Conservation (phyloP, 1,284 basidiomycete species). For the Naganishia cerealis region DNA sequence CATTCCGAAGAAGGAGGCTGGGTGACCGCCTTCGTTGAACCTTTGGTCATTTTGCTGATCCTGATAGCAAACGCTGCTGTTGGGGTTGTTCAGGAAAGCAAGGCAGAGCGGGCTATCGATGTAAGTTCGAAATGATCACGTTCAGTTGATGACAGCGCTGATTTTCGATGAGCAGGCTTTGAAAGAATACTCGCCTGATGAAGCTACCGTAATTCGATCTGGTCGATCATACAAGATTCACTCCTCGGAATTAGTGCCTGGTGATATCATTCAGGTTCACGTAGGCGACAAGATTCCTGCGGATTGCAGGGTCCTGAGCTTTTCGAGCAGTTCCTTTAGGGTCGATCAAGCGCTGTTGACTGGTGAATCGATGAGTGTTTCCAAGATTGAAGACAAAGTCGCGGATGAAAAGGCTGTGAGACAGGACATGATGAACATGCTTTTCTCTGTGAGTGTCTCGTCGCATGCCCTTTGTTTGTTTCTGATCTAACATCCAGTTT, state of each 20-base stretch:
- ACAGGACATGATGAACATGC: slow-evolving; percentile 92
- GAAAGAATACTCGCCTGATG: slow-evolving; percentile 91
- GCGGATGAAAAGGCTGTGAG: slow-evolving; percentile 76
- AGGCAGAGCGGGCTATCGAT: slow-evolving; percentile 91
- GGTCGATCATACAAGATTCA: slow-evolving; percentile 72
- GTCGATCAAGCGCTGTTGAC: slow-evolving; percentile 93
- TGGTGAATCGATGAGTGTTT: slow-evolving; percentile 83
- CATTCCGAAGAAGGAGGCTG: slow-evolving; percentile 61
- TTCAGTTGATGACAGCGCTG: neutral
- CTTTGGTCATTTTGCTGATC: slow-evolving; percentile 86
- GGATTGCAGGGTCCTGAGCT: slow-evolving; percentile 82
- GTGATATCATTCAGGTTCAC: slow-evolving; percentile 82
- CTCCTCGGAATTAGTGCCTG: slow-evolving; percentile 84
- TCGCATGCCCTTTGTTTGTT: neutral
- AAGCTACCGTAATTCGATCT: slow-evolving; percentile 81
- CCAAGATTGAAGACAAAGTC: slow-evolving; percentile 70
- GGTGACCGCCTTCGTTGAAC: slow-evolving; percentile 81
- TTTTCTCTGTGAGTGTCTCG: slow-evolving; percentile 72
- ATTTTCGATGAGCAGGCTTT: slow-evolving; percentile 65
- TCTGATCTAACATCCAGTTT: slow-evolving; percentile 1
- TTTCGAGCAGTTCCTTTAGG: slow-evolving; percentile 79
- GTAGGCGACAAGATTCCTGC: slow-evolving; percentile 94
- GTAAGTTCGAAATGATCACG: slow-evolving; percentile 59
- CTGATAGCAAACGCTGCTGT: slow-evolving; percentile 90
- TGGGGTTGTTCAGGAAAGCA: slow-evolving; percentile 90